Evolutionary conservation across 164 flowering plant species (phyloP).

Genomic region (Chimonanthus salicifolius): DNA sequence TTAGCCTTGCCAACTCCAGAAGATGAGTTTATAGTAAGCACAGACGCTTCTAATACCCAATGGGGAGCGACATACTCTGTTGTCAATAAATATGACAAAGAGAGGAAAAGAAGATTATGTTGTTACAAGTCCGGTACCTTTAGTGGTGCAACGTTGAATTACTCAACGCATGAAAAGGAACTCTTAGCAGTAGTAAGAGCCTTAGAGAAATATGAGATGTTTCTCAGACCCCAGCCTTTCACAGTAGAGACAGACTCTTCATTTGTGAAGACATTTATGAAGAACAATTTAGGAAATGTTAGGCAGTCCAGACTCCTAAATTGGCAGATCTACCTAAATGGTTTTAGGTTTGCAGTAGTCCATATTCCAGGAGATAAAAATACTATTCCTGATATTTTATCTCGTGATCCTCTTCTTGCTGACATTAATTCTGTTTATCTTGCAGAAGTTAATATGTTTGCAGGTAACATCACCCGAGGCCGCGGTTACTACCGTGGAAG

Average conservation of each 20-base stretch:
- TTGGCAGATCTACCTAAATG: neutral
- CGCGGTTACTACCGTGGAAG: neutral
- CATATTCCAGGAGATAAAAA: neutral
- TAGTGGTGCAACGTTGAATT: neutral
- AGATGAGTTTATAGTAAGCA: slow-evolving; percentile 4
- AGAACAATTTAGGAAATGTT: too few species aligned
- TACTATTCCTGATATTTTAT: neutral
- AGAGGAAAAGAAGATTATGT: neutral
- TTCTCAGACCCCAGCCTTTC: neutral
- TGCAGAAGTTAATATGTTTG: neutral
- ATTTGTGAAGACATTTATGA: neutral
- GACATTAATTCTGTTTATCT: too few species aligned
- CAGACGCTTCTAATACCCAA: slow-evolving; percentile 1
- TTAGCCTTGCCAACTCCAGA: neutral
- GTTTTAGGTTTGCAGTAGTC: neutral
- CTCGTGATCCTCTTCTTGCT: neutral
- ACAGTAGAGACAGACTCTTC: neutral
- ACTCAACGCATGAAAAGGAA: slow-evolving; percentile 2
- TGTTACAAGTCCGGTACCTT: slow-evolving; percentile 1
- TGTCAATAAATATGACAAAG: neutral
- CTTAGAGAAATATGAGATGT: too few species aligned
- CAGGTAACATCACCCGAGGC: neutral
- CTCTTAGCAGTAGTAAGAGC: neutral
- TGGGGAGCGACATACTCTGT: slow-evolving; percentile 4
- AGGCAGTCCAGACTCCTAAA: neutral